phyloP scores from a whole-genome alignment of 169 alveolate genomes.

The Plasmodium relictum region DNA sequence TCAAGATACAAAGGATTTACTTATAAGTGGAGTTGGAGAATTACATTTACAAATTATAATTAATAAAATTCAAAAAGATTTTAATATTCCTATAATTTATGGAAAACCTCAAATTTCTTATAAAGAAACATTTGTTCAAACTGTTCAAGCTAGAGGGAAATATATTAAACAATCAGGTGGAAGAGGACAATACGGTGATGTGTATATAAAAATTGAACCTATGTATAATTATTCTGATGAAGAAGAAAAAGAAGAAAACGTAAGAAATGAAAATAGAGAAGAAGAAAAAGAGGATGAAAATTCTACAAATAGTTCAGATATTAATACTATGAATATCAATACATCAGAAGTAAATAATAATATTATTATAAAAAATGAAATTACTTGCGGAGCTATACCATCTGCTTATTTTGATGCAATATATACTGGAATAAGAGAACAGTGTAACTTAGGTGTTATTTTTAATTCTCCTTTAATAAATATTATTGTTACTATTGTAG shows the following conservation, averaged over 20 bases:
- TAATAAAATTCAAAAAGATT: conserved; percentile 94
- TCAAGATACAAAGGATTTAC: conserved; percentile 90
- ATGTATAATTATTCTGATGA: conserved; percentile 86
- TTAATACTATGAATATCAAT: conserved; percentile 67
- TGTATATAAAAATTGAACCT: conserved; percentile 87
- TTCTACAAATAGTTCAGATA: conserved; percentile 4
- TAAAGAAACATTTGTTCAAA: conserved; percentile 87
- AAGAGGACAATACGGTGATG: conserved; percentile 92
- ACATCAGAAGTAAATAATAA: conserved; percentile 76
- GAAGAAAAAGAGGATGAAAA: conserved; percentile 1
- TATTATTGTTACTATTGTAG: conserved; percentile 85
- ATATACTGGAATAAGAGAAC: conserved; percentile 86
- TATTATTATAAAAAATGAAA: conserved; percentile 84
- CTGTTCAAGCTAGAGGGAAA: conserved; percentile 86
- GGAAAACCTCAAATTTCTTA: conserved; percentile 96
- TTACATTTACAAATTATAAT: conserved; percentile 95
- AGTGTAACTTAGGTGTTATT: conserved; percentile 86
- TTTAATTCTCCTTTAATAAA: conserved; percentile 90
- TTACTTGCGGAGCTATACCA: conserved; percentile 90
- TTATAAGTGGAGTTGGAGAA: conserved; percentile 96
- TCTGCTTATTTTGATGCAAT: conserved; percentile 89
- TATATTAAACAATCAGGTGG: conserved; percentile 92
- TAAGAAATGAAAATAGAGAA: not conserved
- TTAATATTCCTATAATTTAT: conserved; percentile 87
- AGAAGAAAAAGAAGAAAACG: conserved; percentile 43